Base-by-base conservation (phyloP, 2,329 filamentous ascomycete species). In the Cladosporium cucumerinum region DNA sequence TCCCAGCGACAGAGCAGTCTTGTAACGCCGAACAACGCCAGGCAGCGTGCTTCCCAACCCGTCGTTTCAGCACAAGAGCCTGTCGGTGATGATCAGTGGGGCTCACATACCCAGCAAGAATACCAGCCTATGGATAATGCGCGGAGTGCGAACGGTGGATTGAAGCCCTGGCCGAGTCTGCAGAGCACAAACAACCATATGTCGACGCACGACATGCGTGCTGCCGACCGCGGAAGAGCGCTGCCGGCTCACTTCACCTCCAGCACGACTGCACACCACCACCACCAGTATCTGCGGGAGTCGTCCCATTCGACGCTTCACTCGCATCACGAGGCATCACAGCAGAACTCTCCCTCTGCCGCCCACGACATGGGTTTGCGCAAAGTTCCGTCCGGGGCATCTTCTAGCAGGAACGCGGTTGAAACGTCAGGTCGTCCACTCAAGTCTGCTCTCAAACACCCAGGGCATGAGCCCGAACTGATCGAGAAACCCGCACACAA, bases 291-390 rank as follows among this genome's bases (percentile, higher is more conserved):
- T 21, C 21, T 30, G 18, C 57, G 36, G 16, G 25, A 60, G 48
- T 28, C 63, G 18, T 55, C 63, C 32, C 10, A 54, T 49, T 54
- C 63, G n/a, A 65, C 63, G 12, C 57, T 65, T 25, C 57, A 49
- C 48, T 65, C 63, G 30, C 57, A 79, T 67, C 80, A 81, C 71
- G 79, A 81, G 61, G 68, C 79, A 34, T 80, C 79, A 0, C 79
- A 81, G 71, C 79, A 81, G 65, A 80, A 78, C 4, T 80, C 78
- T 25, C 75, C 75, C 51, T 81, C 80, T 49, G 76, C 79, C 8
- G 74, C 79, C 10, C 75, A 79, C 54, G 79, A 81, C 61, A 78
- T 76, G 73, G 79, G 77, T 10, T 68, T 80, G 55, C 71, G 77
- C 62, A 78, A 79, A 71, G 78, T 78, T 46, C 68, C 69, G 55